A percentile compares a stretch with the other conserved stretches of the same genome.
These are phyloP conservation scores for Viola odorata DNA, from an alignment of 345 rosid genomes.

Conservation along the genomic window DNA sequence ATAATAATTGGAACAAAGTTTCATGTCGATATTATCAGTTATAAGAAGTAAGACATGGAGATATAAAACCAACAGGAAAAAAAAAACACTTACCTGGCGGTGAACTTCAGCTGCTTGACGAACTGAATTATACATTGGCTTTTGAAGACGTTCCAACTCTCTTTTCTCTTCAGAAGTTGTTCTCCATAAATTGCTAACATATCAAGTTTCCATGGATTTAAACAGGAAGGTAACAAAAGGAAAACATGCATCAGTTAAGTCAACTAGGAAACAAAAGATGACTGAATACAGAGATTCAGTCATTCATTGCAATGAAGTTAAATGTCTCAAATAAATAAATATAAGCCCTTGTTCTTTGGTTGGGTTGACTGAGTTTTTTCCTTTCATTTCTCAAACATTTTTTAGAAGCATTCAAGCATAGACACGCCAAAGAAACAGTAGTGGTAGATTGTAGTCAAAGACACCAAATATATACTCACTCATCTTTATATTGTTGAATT, in stretches of 20 bases:
- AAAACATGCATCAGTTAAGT: background rate
- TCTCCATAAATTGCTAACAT: constrained; percentile 83
- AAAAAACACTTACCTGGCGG: constrained; percentile 58
- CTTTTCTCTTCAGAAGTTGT: constrained; percentile 94
- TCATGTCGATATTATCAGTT: constrained; percentile 4
- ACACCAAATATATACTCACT: constrained; percentile 44
- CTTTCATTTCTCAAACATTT: background rate
- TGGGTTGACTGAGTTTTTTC: background rate
- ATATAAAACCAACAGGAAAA: background rate
- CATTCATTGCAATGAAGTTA: background rate
- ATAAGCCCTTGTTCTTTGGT: background rate
- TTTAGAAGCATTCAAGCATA: background rate
- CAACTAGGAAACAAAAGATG: background rate
- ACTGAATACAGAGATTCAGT: background rate
- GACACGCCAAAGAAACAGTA: background rate
- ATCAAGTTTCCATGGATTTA: background rate
- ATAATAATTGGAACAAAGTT: constrained; percentile 2
- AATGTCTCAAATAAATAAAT: background rate
- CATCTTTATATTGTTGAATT: constrained; percentile 89
- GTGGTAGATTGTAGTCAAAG: background rate
- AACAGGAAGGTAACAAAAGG: background rate
- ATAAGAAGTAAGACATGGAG: background rate
- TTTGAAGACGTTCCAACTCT: constrained; percentile 78
- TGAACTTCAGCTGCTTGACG: constrained; percentile 99
- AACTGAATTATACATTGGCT: constrained; percentile 81